phyloP scores from a whole-genome alignment of 495 filamentous ascomycete genomes.

The Penicillium samsonianum region DNA sequence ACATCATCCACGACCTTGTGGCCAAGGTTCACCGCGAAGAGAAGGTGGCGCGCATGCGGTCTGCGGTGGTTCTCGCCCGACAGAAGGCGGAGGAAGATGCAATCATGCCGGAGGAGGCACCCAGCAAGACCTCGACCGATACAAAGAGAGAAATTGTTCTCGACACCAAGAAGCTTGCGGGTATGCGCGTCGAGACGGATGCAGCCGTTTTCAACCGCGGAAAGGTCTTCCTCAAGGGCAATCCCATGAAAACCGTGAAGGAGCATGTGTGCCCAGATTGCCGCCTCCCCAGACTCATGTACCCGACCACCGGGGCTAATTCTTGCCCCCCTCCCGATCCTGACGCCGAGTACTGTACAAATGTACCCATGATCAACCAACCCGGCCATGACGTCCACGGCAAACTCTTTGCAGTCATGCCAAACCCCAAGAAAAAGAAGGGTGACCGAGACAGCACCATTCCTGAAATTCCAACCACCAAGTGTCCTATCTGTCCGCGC shows the following conservation, averaged over 20 bases:
- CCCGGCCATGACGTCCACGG: slow-evolving; percentile 82
- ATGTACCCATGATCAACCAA: slow-evolving; percentile 69
- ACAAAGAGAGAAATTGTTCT: slow-evolving; percentile 39
- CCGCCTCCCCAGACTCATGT: slow-evolving; percentile 61
- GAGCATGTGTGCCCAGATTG: slow-evolving; percentile 70
- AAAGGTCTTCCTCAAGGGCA: slow-evolving; percentile 70
- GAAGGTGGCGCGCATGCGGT: slow-evolving; percentile 68
- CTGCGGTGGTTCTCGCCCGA: slow-evolving; percentile 70
- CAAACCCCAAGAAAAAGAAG: slow-evolving; percentile 58
- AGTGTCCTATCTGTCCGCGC: slow-evolving; percentile 63
- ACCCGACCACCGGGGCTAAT: slow-evolving; percentile 63
- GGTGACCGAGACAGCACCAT: slow-evolving; percentile 31
- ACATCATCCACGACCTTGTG: slow-evolving; percentile 70
- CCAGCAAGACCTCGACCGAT: slow-evolving; percentile 35
- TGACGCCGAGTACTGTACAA: slow-evolving; percentile 70
- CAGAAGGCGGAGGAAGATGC: slow-evolving; percentile 61
- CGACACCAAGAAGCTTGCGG: slow-evolving; percentile 42
- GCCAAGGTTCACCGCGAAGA: slow-evolving; percentile 73
- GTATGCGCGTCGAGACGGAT: slow-evolving; percentile 61
- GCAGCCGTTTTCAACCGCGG: slow-evolving; percentile 73
- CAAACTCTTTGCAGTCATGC: slow-evolving; percentile 66
- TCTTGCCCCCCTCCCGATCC: slow-evolving; percentile 60
- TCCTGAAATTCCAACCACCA: slow-evolving; percentile 62
- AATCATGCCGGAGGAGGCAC: slow-evolving; percentile 36
- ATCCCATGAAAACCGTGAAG: slow-evolving; percentile 70